These are phyloP conservation scores for Sphaerobolus stellatus DNA, from an alignment of 1,284 basidiomycete genomes.

Conservation along the genomic window DNA sequence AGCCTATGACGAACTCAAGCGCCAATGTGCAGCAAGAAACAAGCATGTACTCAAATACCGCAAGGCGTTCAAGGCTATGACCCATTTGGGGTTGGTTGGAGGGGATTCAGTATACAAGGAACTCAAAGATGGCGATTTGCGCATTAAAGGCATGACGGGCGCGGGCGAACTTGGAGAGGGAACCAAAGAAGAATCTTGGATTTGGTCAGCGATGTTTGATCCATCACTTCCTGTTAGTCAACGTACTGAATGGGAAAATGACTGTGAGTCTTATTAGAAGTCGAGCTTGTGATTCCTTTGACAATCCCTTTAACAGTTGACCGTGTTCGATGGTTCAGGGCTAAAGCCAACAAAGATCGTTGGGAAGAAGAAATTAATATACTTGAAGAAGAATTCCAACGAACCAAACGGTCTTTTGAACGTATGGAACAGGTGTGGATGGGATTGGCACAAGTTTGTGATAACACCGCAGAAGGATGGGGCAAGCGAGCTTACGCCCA, in stretches of 20 bases:
- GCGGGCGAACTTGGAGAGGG: conserved; percentile 7
- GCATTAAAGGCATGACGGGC: background rate
- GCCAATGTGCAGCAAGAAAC: background rate
- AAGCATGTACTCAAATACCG: background rate
- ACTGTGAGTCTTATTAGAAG: background rate
- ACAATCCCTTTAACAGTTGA: conserved; percentile 7
- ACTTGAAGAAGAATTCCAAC: conserved; percentile 5
- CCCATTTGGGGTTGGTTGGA: background rate
- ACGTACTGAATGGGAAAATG: conserved; percentile 9
- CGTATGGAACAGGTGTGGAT: conserved; percentile 2
- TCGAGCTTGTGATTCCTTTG: background rate
- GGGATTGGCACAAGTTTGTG: background rate
- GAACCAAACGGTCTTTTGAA: conserved; percentile 1
- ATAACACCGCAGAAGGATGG: background rate
- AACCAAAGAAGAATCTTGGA: conserved; percentile 5
- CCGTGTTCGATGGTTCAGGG: conserved; percentile 9
- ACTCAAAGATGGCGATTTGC: background rate
- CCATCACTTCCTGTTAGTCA: background rate
- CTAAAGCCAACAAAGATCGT: conserved; percentile 3
- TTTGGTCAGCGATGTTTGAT: conserved; percentile 2
- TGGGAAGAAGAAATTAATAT: conserved; percentile 11
- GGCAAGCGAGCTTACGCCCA: background rate
- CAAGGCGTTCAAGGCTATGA: background rate
- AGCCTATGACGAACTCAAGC: background rate
- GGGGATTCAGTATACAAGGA: background rate